Percentiles rank a stretch among this genome's conserved stretches.
These are phyloP conservation scores for Prototheca wickerhamii DNA, from an alignment of 163 green algal genomes.

Conservation along the genomic window DNA sequence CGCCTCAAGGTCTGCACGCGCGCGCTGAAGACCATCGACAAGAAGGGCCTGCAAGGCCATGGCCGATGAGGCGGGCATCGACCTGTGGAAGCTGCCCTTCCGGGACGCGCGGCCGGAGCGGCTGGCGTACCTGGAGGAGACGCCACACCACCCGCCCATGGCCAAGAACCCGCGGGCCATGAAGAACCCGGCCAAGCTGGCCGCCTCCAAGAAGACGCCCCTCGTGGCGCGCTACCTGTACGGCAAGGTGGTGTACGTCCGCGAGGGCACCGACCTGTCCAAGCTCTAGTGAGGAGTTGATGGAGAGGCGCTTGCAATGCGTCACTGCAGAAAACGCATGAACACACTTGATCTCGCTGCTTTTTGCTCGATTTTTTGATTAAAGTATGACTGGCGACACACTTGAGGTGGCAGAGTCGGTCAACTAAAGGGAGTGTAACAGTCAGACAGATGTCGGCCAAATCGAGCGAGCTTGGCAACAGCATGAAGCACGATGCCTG, in stretches of 20 bases:
- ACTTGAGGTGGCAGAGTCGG: no score
- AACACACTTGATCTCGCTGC: no score
- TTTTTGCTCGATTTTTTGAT: no score
- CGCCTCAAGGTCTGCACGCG: conserved; percentile 52
- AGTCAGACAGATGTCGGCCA: no score
- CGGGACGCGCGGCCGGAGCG: conserved; percentile 63
- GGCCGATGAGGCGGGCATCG: conserved; percentile 83
- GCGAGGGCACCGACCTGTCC: conserved; percentile 6
- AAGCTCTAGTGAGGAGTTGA: background rate
- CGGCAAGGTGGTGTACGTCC: conserved; percentile 32
- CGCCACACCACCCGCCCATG: conserved; percentile 53
- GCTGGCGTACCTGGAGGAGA: conserved; percentile 64
- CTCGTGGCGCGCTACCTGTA: conserved; percentile 39
- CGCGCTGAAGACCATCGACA: conserved; percentile 78
- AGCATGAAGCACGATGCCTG: no score
- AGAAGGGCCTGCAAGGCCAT: conserved; percentile 81
- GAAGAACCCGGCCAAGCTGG: conserved; percentile 79
- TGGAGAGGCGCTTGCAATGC: background rate
- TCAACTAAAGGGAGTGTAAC: no score
- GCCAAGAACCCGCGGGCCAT: conserved; percentile 61
- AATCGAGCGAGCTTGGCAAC: no score
- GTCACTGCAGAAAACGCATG: no score
- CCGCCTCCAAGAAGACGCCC: conserved; percentile 62
- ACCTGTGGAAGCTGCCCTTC: conserved; percentile 91
- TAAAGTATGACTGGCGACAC: no score